Conservation (phyloP, 192 early-diverging fungal species). For the Backusella tuberculispora region DNA sequence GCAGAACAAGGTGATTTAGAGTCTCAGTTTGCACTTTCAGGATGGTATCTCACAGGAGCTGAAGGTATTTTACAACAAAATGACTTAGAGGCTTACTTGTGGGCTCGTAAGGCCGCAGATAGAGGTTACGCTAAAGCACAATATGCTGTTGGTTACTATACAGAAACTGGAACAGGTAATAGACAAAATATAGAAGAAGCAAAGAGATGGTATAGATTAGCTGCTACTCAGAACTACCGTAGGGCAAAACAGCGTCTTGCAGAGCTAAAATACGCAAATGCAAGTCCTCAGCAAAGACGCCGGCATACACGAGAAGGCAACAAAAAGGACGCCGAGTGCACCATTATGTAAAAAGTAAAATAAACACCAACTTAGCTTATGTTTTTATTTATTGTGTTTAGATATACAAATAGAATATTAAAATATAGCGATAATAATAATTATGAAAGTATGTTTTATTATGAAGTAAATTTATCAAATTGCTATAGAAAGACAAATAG, state of each 20-base stretch:
- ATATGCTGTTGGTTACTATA: slow-evolving; percentile 96
- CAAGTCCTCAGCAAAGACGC: slow-evolving; percentile 31
- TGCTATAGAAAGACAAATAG: too few relatives aligned
- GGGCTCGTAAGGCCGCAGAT: slow-evolving; percentile 96
- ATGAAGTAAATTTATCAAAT: too few relatives aligned
- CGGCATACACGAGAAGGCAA: slow-evolving; percentile 23
- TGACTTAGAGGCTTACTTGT: slow-evolving; percentile 95
- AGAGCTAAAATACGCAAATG: slow-evolving; percentile 67
- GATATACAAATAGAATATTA: too few relatives aligned
- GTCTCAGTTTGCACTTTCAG: slow-evolving; percentile 92
- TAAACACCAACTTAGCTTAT: not conserved
- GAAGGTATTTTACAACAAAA: slow-evolving; percentile 88
- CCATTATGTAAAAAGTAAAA: slow-evolving; percentile 33
- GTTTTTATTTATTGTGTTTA: too few relatives aligned
- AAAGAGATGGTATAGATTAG: slow-evolving; percentile 83
- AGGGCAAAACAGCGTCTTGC: slow-evolving; percentile 81
- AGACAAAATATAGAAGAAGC: slow-evolving; percentile 82
- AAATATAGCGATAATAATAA: too few relatives aligned
- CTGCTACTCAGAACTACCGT: slow-evolving; percentile 83
- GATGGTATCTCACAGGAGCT: slow-evolving; percentile 94
- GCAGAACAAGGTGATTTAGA: slow-evolving; percentile 94
- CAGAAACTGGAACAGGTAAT: slow-evolving; percentile 89
- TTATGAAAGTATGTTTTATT: too few relatives aligned
- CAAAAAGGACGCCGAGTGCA: slow-evolving; percentile 31
- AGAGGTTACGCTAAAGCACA: slow-evolving; percentile 94